Percentiles rank a stretch among this genome's conserved stretches.
phyloP scores from a whole-genome alignment of 495 filamentous ascomycete species.

The Hypoxylon trugodes region DNA sequence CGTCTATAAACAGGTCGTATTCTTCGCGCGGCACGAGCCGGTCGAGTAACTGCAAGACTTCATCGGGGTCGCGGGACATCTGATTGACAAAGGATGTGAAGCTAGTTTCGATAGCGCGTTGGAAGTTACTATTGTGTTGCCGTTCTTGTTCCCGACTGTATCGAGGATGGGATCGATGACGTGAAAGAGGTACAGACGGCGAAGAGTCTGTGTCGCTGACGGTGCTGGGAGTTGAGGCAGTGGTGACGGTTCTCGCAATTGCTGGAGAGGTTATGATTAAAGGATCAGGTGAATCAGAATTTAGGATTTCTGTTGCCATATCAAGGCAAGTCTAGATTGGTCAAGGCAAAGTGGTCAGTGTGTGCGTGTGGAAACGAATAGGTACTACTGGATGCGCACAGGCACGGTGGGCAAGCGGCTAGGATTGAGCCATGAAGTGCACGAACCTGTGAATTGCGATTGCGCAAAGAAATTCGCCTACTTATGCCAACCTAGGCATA shows the following conservation, averaged over 20 bases:
- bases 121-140: background rate
- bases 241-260: background rate
- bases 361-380: background rate
- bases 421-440: conserved; percentile 14
- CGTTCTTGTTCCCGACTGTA: background rate
- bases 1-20: no score
- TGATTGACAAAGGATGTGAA: background rate
- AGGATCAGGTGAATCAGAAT: conserved; percentile 28
- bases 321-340: conserved; percentile 1
- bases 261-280: conserved; percentile 11
- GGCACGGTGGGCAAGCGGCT: background rate
- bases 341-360: background rate
- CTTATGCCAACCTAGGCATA: no score
- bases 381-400: background rate
- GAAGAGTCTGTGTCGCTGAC: conserved; percentile 6
- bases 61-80: background rate
- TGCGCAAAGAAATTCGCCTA: no score
- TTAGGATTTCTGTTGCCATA: conserved; percentile 35
- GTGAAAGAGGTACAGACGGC: conserved; percentile 3
- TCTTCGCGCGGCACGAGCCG: no score
- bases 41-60: no score
- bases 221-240: background rate
- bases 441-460: no score
- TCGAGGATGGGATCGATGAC: background rate
- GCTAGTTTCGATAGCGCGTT: background rate